These are phyloP conservation scores for Globisporangium orthogonon DNA, from an alignment of 352 stramenopile species.

Conservation along the genomic window DNA sequence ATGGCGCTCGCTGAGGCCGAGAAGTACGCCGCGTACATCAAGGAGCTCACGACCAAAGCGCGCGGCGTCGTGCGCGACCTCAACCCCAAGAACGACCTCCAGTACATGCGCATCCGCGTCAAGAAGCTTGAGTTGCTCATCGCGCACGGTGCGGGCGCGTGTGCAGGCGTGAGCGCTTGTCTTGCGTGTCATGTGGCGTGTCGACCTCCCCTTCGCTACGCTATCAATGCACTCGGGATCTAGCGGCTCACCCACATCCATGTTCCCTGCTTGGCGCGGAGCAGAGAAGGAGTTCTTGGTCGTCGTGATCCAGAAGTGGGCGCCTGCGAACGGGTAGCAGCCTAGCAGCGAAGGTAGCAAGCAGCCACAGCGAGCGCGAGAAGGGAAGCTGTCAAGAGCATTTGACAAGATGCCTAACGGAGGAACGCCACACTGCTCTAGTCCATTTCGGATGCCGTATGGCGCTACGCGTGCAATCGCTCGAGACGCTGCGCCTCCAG, in stretches of 20 bases:
- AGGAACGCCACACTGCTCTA: no score
- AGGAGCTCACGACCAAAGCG: constrained; percentile 86
- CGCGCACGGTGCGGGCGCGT: constrained; percentile 67
- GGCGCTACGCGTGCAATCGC: constrained; percentile 12
- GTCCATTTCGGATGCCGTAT: no score
- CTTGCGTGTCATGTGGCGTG: no score
- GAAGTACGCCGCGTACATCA: constrained; percentile 90
- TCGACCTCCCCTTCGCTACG: no score
- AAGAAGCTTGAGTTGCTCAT: constrained; percentile 92
- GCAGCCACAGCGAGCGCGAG: no score
- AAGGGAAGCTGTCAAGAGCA: background rate
- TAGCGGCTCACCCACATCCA: background rate
- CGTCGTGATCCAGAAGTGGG: constrained; percentile 93
- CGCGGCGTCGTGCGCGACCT: constrained; percentile 91
- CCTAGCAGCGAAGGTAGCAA: background rate
- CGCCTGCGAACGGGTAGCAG: constrained; percentile 28
- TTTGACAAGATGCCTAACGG: no score
- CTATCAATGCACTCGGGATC: background rate
- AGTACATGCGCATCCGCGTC: constrained; percentile 91
- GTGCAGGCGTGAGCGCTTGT: background rate
- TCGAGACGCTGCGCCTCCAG: constrained; percentile 41
- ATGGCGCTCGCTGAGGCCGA: constrained; percentile 90
- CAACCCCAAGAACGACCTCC: constrained; percentile 93
- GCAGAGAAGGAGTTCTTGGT: constrained; percentile 91
- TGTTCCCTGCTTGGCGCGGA: background rate